A percentile compares a stretch with the other conserved stretches of the same genome.
These are phyloP conservation scores for Pyrenophora tritici-repentis DNA, from an alignment of 2,329 filamentous ascomycete genomes.

Conservation along the genomic window DNA sequence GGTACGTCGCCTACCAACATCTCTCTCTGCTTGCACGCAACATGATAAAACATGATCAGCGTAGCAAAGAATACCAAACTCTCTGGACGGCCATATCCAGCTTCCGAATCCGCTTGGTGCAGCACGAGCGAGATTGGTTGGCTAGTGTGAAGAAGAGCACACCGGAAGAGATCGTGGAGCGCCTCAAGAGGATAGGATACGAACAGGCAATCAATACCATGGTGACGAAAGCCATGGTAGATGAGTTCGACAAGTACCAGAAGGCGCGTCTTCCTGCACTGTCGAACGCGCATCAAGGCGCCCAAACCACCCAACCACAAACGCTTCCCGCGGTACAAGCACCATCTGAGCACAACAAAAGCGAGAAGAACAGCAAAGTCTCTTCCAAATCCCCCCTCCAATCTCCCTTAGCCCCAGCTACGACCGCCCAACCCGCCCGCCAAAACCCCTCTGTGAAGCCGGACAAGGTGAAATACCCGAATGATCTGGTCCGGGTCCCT, in stretches of 20 bases:
- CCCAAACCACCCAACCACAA: neutral
- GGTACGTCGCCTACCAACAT: neutral
- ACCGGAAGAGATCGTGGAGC: neutral
- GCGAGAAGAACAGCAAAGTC: neutral
- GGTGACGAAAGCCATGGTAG: neutral
- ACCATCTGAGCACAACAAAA: no score
- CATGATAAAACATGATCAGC: neutral
- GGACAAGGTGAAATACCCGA: neutral
- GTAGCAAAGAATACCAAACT: neutral
- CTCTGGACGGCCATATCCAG: neutral
- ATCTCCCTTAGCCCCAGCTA: accelerated
- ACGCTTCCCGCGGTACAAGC: neutral
- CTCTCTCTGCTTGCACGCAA: neutral
- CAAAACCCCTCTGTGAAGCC: neutral
- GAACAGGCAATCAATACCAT: neutral
- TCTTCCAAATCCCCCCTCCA: neutral
- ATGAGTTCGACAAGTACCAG: neutral
- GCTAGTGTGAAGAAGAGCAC: neutral
- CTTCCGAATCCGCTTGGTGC: neutral
- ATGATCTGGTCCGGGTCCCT: neutral
- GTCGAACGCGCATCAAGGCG: no score
- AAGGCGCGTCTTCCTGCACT: neutral
- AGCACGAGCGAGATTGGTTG: neutral
- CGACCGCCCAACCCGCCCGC: accelerated
- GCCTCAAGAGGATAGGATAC: neutral